Base-by-base conservation (phyloP, 1,284 basidiomycete genomes). In the Waitea zeae region DNA sequence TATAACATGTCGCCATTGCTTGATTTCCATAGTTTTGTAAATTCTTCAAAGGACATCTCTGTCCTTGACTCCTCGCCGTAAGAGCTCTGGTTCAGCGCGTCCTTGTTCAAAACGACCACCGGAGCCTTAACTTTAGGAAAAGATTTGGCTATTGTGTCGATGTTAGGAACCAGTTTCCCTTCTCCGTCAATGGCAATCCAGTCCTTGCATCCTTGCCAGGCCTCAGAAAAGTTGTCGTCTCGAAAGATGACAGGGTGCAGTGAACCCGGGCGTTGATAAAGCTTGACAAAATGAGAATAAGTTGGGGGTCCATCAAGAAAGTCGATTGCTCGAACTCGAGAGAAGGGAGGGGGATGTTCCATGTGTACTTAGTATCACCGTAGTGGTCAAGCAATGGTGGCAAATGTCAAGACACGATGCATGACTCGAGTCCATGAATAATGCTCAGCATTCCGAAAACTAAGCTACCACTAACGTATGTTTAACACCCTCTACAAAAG, bases 1-100 rank as follows among this genome's bases (percentile, higher is more conserved):
- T n/a, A 31, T 11, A 14, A 11, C 9, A 7, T 17, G 9, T 31
- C 30, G 14, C 12, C 13, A 22, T n/a, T 20, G 14, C 12, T 13
- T 27, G 12, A n/a, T 13, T 26, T 26, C 33, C 33, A 34, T n/a
- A 34, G 4, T 4, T 12, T 11, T 6, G 20, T n/a, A 24, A 34
- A 34, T 9, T 34, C 20, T 4, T 13, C n/a, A 20, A 34, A 34
- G 13, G 19, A n/a, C 33, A 34, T 34, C 12, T 22, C 14, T 6
- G 12, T 13, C 26, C 33, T 12, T 19, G n/a, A 3, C 17, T 34
- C 14, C 18, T 13, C 33, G 4, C 33, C 33, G 20, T 15, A 34
- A n/a, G n/a, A n/a, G n/a, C n/a, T n/a, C 14, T 26, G 19, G 17
- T 34, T 20, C 12, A n/a, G 13, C 19, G 14, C 17, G 12, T 14